Evolutionary conservation across 2,329 filamentous ascomycete genomes (phyloP).

Genomic region (Phaeoacremonium minimum): DNA sequence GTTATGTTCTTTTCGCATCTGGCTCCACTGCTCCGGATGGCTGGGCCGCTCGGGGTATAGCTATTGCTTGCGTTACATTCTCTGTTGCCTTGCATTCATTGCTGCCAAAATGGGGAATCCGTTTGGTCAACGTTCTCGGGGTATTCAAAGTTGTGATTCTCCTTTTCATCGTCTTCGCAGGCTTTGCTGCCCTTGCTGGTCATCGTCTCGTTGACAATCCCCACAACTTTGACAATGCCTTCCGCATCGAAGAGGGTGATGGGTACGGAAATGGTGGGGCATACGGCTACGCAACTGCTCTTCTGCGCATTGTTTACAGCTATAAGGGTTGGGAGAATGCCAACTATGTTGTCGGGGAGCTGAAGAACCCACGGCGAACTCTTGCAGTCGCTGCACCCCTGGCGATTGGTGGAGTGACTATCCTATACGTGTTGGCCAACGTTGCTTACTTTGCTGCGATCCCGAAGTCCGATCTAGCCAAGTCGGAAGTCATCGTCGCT

Average conservation of each 20-base stretch:
- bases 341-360: conserved; percentile 56
- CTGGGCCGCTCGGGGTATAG: conserved; percentile 55
- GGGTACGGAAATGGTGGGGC: conserved; percentile 43
- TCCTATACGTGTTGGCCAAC: conserved; percentile 60
- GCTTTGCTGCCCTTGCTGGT: conserved; percentile 52
- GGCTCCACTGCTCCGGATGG: conserved; percentile 41
- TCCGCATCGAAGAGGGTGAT: conserved; percentile 36
- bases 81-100: conserved; percentile 46
- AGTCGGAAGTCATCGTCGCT: conserved; percentile 56
- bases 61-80: conserved; percentile 49
- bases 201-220: conserved; percentile 42
- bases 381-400: conserved; percentile 52
- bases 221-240: conserved; percentile 54
- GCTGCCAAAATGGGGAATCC: conserved; percentile 53
- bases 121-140: conserved; percentile 54
- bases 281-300: conserved; percentile 51
- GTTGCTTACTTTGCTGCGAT: conserved; percentile 63
- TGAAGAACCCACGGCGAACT: conserved; percentile 50
- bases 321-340: conserved; percentile 63
- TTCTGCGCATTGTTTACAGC: conserved; percentile 55
- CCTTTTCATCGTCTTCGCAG: conserved; percentile 57
- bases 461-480: conserved; percentile 51
- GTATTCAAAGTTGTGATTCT: conserved; percentile 58
- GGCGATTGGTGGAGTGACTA: conserved; percentile 52
- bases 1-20: conserved; percentile 52